Conservation (phyloP, 2,329 filamentous ascomycete species). For the Colletotrichum orchidophilum region DNA sequence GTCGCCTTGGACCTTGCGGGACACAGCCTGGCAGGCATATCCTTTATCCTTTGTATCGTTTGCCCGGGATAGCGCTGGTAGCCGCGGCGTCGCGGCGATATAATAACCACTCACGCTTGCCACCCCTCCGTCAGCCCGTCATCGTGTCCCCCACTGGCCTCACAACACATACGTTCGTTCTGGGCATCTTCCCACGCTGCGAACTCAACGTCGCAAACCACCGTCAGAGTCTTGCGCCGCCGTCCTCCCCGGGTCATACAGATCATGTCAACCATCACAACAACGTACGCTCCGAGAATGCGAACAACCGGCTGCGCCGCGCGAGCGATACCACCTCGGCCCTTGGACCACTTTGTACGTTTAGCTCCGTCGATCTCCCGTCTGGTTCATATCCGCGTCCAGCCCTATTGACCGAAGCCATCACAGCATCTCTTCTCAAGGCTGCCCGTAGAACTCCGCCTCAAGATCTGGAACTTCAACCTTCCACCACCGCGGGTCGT, state of each 20-base stretch:
- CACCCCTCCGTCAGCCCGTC: conserved; percentile 1
- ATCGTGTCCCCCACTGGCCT: conserved; percentile 22
- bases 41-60: conserved; percentile 33
- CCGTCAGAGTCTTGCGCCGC: neutral
- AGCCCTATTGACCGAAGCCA: conserved; percentile 10
- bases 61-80: conserved; percentile 26
- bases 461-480: conserved; percentile 58
- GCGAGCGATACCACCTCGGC: conserved; percentile 11
- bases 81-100: conserved; percentile 23
- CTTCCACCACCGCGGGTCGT: conserved; percentile 54
- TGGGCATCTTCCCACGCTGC: neutral
- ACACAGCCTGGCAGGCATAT: conserved; percentile 28
- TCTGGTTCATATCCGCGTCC: neutral
- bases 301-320: neutral
- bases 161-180: neutral
- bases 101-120: conserved; percentile 29
- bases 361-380: conserved; percentile 29
- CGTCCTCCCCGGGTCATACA: neutral
- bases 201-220: neutral
- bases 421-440: conserved; percentile 51
- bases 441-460: conserved; percentile 57
- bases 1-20: conserved; percentile 9
- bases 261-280: conserved; percentile 18
- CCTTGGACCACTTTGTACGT: conserved; percentile 29
- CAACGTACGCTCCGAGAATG: neutral